A percentile compares a stretch with the other conserved stretches of the same genome.
Evolutionary conservation across 75 land plant species (phyloP).

Genomic region (Larix kaempferi): DNA sequence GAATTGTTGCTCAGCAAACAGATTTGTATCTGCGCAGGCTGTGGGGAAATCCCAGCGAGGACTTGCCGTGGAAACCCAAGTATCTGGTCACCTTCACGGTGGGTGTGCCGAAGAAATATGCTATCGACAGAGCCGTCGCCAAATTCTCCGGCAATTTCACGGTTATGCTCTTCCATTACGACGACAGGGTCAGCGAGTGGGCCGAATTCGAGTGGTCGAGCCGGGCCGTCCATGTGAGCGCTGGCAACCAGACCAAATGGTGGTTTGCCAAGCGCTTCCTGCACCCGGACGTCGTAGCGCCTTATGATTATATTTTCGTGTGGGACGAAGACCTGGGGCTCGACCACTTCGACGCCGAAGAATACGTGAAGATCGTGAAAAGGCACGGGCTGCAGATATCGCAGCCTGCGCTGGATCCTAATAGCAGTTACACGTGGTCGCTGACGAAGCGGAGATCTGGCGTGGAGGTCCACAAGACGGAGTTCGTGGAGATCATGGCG

Average conservation of each 20-base stretch:
- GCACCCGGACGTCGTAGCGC: slow-evolving; percentile 37
- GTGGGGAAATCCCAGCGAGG: not conserved
- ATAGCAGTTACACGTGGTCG: slow-evolving; percentile 15
- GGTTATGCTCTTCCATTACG: slow-evolving; percentile 41
- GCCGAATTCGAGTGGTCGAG: slow-evolving; percentile 37
- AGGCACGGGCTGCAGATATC: slow-evolving; percentile 36
- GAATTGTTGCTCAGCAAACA: not conserved
- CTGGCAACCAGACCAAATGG: slow-evolving; percentile 38
- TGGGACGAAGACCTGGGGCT: slow-evolving; percentile 52
- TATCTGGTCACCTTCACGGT: not conserved
- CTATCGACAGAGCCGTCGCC: not conserved
- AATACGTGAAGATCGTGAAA: slow-evolving; percentile 26
- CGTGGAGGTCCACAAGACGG: slow-evolving; percentile 27
- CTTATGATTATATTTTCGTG: slow-evolving; percentile 40
- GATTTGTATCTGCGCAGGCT: not conserved
- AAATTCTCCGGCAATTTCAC: slow-evolving; percentile 23
- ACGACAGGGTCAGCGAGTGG: slow-evolving; percentile 31
- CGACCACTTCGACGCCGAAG: slow-evolving; percentile 36
- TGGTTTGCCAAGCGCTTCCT: slow-evolving; percentile 50
- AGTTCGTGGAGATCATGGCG: slow-evolving; percentile 42
- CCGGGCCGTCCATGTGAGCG: slow-evolving; percentile 30
- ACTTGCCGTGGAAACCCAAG: not conserved
- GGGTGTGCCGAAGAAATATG: not conserved
- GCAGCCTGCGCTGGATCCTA: slow-evolving; percentile 37
- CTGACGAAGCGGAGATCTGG: slow-evolving; percentile 15